Base-by-base conservation (phyloP, 2,329 filamentous ascomycete genomes). In the Aspergillus ochraceus region DNA sequence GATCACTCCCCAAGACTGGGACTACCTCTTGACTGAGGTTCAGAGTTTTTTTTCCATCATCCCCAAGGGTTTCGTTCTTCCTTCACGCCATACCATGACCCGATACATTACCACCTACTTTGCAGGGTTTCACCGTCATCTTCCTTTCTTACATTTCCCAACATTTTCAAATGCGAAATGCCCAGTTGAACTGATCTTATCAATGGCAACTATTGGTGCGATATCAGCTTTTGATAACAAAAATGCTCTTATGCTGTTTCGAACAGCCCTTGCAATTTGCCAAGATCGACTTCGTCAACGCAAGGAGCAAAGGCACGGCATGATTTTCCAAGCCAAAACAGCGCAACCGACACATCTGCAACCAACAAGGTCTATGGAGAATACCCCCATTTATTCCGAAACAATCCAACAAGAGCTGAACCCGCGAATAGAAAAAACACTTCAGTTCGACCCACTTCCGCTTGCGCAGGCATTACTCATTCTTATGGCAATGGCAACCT, bases 101-200 rank as follows among this genome's bases (percentile, higher is more conserved):
- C 78, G 88, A 22, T 90, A 90, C 63, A 74, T 90, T 24, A 85
- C 88, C 61, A 86, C 86, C 1, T 91, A 89, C 64, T 82, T 89
- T 52, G 83, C 81, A 57, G 87, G 88, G 0, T 89, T 90, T 58
- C 79, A 85, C 61, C 78, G 82, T 30, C 81, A 84, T 57, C 75
- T 84, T 36, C 83, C 83, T 0, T 84, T 90, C 60, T 74, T 90
- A 20, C 88, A 91, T 68, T 75, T 89, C 4, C 84, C 88, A 0
- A 90, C 87, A 0, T 78, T 90, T 52, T 79, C 80, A 1, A 80
- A 84, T 0, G 81, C 81, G 1, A 82, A 84, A 17, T 80, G 86
- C 12, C 84, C 86, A 0, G 82, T 87, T 0, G 88, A 90, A 70
- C 76, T 91, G 4, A 75, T 90, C 3, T 74, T 91, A 17, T 86